Percentiles rank a stretch among this genome's conserved stretches.
Conservation (phyloP, 768 basidiomycete genomes). For the Lentinus tigrinus region DNA sequence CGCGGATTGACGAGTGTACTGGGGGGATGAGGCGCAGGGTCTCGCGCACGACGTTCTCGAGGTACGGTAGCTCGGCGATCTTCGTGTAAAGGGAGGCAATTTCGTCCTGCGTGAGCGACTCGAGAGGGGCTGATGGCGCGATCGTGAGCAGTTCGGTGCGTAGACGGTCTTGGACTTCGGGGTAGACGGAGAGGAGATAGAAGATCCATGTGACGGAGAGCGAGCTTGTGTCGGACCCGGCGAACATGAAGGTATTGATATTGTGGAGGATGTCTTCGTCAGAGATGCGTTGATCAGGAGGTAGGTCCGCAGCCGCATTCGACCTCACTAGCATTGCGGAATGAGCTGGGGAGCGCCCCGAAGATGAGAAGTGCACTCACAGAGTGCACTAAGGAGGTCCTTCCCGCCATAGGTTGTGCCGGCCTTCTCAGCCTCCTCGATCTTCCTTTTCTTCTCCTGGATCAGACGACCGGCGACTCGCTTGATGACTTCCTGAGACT, state of each 20-base stretch:
- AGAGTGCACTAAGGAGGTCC: slow-evolving; percentile 74
- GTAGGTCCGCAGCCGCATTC: slow-evolving; percentile 70
- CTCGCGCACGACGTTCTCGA: slow-evolving; percentile 78
- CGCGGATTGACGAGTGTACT: slow-evolving; percentile 77
- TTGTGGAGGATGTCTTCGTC: slow-evolving; percentile 86
- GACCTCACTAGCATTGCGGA: slow-evolving; percentile 67
- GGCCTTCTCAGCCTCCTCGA: slow-evolving; percentile 55
- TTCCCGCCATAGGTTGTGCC: slow-evolving; percentile 57
- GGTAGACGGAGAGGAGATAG: slow-evolving; percentile 68
- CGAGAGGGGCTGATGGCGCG: slow-evolving; percentile 36
- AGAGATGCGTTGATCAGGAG: slow-evolving; percentile 70
- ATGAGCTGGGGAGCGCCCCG: not conserved
- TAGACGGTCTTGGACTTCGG: slow-evolving; percentile 65
- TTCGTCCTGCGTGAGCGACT: slow-evolving; percentile 60
- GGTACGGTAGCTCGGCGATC: slow-evolving; percentile 61
- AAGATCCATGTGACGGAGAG: slow-evolving; percentile 84
- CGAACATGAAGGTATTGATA: slow-evolving; percentile 89
- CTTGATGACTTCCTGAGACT: slow-evolving; percentile 61
- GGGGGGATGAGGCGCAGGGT: slow-evolving; percentile 77
- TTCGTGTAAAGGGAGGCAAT: slow-evolving; percentile 55
- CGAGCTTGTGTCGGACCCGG: slow-evolving; percentile 85
- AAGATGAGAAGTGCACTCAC: slow-evolving; percentile 43
- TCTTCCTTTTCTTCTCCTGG: slow-evolving; percentile 74
- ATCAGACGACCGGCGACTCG: slow-evolving; percentile 75
- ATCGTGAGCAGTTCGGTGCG: slow-evolving; percentile 62